A percentile compares a stretch with the other conserved stretches of the same genome.
These are phyloP conservation scores for Acanthamoeba royreba DNA, from an alignment of 208 protist genomes.

Conservation along the genomic window DNA sequence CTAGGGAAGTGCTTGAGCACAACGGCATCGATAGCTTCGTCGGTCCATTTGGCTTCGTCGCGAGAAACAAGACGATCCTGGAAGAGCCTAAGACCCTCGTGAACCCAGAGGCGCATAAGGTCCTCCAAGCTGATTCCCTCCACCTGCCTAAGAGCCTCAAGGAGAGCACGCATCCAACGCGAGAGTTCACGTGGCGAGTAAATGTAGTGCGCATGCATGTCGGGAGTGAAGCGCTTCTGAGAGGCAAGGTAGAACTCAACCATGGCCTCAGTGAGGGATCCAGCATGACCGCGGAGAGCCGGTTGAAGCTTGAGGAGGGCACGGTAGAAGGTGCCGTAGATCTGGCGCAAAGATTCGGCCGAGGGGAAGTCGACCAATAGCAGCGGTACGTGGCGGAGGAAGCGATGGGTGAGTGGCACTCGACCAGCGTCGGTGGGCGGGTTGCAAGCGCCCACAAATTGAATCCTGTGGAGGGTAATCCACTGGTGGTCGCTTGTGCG, in stretches of 20 bases:
- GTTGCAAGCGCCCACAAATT: conserved; percentile 96
- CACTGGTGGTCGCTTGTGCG: conserved; percentile 77
- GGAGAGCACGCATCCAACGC: conserved; percentile 96
- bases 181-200: conserved; percentile 98
- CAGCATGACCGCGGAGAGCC: conserved; percentile 72
- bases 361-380: conserved; percentile 98
- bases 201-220: conserved; percentile 97
- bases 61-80: conserved; percentile 86
- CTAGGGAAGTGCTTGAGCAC: conserved; percentile 86
- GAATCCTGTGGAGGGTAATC: conserved; percentile 93
- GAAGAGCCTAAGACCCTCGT: conserved; percentile 98
- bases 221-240: conserved; percentile 91
- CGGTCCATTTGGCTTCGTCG: conserved; percentile 94
- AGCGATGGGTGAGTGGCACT: conserved; percentile 91
- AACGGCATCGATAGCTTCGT: conserved; percentile 78
- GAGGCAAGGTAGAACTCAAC: conserved; percentile 93
- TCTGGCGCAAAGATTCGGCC: conserved; percentile 92
- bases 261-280: conserved; percentile 90
- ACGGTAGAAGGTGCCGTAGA: conserved; percentile 97
- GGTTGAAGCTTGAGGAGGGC: conserved; percentile 87
- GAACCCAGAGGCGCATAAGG: conserved; percentile 92
- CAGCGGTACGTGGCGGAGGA: conserved; percentile 96
- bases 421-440: conserved; percentile 98
- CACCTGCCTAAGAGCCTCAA: conserved; percentile 87
- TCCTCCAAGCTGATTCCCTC: conserved; percentile 67